Base-by-base conservation (phyloP, 805 yeast genomes). In the Candida methanosorbosa region DNA sequence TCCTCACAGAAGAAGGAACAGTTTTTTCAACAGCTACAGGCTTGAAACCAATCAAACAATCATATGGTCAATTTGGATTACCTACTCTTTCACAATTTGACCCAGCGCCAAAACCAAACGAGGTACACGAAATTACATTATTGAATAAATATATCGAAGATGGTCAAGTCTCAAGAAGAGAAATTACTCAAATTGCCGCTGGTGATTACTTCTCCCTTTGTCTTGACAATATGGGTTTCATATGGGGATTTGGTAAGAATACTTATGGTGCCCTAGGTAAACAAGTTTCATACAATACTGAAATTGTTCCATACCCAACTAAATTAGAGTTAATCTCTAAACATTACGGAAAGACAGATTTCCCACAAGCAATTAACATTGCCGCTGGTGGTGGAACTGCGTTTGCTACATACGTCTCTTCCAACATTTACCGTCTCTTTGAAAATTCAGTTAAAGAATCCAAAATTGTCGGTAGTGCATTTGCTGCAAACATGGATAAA, bases 221-320 rank as follows among this genome's bases (percentile, higher is more conserved):
- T 6, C 53, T 72, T n/a, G 90, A 84, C 45, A 46, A 63, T 2
- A 49, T 63, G n/a, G 92, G 90, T 8, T 64, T 66, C 34, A 61
- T 86, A n/a, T 82, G 81, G 74, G 71, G 86, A 2, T 88, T 92
- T 74, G 98, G 98, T 18, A 72, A 73, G 38, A 90, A 90, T 54
- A 65, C 73, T 4, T 75, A 61, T 54, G 97, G 97, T n/a, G 90
- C 92, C 49, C 64, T 90, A 36, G 95, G 90, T 9, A 65, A 74
- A 31, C 75, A 76, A 7, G 78, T 81, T 32, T 64, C 71, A 17
- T 75, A 75, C 50, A 75, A 74, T 38, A 74, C 81, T 14, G 90
- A 81, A 46, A 61, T 70, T 29, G 66, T 80, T 30, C 73, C 94
- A 4, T 72, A 76, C 27, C 98, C 98, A 2, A 70, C 67, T 29